A percentile compares a stretch with the other conserved stretches of the same genome.
phyloP scores from a whole-genome alignment of 345 rosid species.

The Melaleuca quinquenervia region DNA sequence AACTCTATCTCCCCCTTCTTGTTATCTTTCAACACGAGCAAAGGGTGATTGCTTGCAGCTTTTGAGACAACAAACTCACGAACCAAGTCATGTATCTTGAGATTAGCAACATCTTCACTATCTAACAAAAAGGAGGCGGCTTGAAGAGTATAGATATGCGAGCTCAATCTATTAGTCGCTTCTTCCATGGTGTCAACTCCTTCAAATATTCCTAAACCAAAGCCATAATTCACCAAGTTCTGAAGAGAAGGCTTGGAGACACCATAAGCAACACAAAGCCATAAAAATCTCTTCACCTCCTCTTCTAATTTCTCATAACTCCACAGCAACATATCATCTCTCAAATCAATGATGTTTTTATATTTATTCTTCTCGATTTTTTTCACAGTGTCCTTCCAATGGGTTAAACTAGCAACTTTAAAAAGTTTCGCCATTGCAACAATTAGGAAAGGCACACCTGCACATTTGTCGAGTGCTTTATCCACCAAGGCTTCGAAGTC shows the following conservation, averaged over 20 bases:
- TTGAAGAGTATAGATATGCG: fast-evolving
- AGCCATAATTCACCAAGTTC: background rate
- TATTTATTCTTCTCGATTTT: background rate
- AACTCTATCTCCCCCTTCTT: fast-evolving
- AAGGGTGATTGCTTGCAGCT: background rate
- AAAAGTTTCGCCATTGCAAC: fast-evolving
- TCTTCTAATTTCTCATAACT: background rate
- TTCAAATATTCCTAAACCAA: fast-evolving
- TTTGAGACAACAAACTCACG: background rate
- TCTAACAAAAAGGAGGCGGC: background rate
- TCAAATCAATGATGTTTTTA: fast-evolving
- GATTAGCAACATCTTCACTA: background rate
- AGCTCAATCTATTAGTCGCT: fast-evolving
- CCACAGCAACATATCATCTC: background rate
- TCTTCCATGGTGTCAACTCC: fast-evolving
- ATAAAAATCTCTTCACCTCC: background rate
- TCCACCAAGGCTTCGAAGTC: background rate
- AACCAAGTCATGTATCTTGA: background rate
- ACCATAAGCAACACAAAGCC: background rate
- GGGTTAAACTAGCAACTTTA: fast-evolving
- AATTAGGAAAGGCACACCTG: background rate
- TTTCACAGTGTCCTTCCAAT: fast-evolving
- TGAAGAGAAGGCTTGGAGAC: background rate
- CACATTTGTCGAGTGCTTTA: background rate
- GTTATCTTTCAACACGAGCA: background rate